A percentile compares a stretch with the other conserved stretches of the same genome.
Conservation (phyloP, 495 filamentous ascomycete genomes). For the Aspergillus panamensis region DNA sequence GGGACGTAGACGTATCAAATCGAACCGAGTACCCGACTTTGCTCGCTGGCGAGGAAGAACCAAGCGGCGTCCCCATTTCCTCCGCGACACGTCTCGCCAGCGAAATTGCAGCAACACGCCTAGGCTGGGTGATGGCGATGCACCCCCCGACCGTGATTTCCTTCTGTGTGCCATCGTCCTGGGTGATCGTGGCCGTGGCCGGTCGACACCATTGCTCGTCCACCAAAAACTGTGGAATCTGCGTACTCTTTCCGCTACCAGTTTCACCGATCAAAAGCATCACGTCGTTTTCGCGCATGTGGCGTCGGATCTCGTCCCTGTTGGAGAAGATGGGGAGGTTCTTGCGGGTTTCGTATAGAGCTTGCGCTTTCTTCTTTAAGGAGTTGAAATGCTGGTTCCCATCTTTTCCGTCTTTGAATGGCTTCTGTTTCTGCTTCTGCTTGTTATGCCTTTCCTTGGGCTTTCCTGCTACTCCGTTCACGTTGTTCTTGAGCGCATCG, state of each 20-base stretch:
- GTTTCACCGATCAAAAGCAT: constrained; percentile 90
- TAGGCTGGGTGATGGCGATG: constrained; percentile 92
- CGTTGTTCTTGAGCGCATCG: not conserved
- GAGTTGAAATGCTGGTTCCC: constrained; percentile 26
- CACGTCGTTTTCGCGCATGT: constrained; percentile 66
- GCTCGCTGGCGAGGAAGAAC: constrained; percentile 59
- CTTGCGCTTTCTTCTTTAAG: constrained; percentile 45
- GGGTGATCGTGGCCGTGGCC: constrained; percentile 46
- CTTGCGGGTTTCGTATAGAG: constrained; percentile 52
- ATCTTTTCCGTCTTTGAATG: not conserved
- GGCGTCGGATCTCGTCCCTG: constrained; percentile 62
- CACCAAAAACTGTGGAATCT: constrained; percentile 87
- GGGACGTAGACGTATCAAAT: constrained; percentile 79
- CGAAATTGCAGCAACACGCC: constrained; percentile 91
- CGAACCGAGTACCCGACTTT: constrained; percentile 90
- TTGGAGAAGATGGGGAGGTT: constrained; percentile 78
- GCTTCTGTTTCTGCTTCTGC: constrained; percentile 10
- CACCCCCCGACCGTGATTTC: constrained; percentile 68
- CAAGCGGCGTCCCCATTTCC: constrained; percentile 83
- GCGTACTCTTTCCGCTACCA: constrained; percentile 94
- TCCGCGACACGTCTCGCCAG: constrained; percentile 83
- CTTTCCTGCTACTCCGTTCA: not conserved
- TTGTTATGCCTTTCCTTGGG: constrained; percentile 4
- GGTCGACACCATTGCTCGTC: constrained; percentile 74
- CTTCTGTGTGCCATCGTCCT: constrained; percentile 39